These are phyloP conservation scores for Penicillium macrosclerotiorum DNA, from an alignment of 495 filamentous ascomycete species.

Conservation along the genomic window DNA sequence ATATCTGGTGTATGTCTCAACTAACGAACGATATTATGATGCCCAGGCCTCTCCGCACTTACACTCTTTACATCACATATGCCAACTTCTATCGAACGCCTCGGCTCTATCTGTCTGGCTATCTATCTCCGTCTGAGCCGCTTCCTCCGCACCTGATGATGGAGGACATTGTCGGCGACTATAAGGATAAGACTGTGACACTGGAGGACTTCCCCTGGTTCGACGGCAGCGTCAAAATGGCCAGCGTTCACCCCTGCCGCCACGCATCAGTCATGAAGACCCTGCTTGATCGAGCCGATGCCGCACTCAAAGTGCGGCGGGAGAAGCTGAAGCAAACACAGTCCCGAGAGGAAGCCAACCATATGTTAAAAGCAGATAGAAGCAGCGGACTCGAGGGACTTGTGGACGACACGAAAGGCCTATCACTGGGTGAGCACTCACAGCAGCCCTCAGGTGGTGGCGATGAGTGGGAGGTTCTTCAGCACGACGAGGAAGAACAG, in stretches of 20 bases:
- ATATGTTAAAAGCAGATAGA: constrained; percentile 43
- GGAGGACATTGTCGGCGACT: constrained; percentile 99
- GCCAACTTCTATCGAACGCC: constrained; percentile 95
- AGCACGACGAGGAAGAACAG: constrained; percentile 67
- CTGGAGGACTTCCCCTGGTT: constrained; percentile 96
- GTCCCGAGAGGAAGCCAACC: constrained; percentile 41
- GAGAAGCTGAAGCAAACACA: constrained; percentile 65
- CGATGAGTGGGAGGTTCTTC: constrained; percentile 87
- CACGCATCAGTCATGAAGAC: constrained; percentile 98
- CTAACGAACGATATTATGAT: constrained; percentile 1
- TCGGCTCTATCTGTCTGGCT: constrained; percentile 92
- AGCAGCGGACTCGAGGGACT: constrained; percentile 60
- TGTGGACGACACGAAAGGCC: constrained; percentile 56
- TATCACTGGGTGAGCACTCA: constrained; percentile 40
- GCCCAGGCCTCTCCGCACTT: constrained; percentile 81
- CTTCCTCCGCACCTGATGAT: constrained; percentile 91
- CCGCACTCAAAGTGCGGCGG: constrained; percentile 82
- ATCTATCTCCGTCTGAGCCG: constrained; percentile 75
- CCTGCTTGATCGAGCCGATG: constrained; percentile 90
- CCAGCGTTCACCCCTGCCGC: constrained; percentile 88
- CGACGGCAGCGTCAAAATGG: constrained; percentile 82
- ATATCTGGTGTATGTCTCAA: neutral
- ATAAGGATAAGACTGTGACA: constrained; percentile 99
- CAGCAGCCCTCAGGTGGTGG: constrained; percentile 63
- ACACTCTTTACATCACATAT: constrained; percentile 98